Evolutionary conservation across 2,329 filamentous ascomycete species (phyloP).

Genomic region (Dactylellina haptotyla): DNA sequence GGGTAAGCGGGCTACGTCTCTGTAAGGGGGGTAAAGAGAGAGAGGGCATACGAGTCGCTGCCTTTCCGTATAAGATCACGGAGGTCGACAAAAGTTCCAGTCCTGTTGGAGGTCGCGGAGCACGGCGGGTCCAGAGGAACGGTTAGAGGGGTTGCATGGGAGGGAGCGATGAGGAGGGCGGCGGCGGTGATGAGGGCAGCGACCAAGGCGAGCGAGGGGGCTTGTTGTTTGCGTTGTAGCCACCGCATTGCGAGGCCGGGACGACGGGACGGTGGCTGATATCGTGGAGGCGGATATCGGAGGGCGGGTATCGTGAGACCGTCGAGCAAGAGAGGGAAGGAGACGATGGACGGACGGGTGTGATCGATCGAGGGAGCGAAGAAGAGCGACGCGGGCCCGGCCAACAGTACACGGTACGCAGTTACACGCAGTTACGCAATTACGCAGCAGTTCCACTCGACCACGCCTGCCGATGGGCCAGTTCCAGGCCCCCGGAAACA

Average conservation of each 20-base stretch:
- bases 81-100: conserved; percentile 42
- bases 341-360: neutral
- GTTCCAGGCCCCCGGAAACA: no score
- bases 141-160: conserved; percentile 29
- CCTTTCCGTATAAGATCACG: conserved; percentile 38
- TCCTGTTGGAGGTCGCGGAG: conserved; percentile 45
- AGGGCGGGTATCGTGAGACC: no score
- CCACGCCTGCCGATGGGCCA: no score
- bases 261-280: neutral
- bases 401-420: no score
- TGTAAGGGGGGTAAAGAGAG: neutral
- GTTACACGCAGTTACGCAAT: no score
- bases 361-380: no score
- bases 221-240: neutral
- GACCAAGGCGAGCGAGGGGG: neutral
- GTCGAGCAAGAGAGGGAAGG: neutral
- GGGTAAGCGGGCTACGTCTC: neutral
- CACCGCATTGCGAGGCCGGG: conserved; percentile 22
- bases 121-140: conserved; percentile 35
- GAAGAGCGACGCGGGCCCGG: no score
- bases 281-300: neutral
- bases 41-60: conserved; percentile 6
- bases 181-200: neutral
- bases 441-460: no score
- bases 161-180: conserved; percentile 12